Base-by-base conservation (phyloP, 176 grass and related monocot species). In the Lolium perenne region DNA sequence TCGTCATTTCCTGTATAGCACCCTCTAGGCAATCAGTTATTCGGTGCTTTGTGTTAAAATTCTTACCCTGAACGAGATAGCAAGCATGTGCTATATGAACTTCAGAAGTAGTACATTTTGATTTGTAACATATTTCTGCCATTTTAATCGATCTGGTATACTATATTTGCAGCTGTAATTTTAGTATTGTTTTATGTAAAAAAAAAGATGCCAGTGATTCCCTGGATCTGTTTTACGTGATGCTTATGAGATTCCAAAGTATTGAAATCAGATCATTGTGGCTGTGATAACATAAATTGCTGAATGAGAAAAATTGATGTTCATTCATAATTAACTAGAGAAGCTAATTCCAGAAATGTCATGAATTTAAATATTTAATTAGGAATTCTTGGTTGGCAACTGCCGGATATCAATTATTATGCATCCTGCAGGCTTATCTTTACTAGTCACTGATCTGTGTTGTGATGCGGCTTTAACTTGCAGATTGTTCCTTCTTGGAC, bases 401-500 rank as follows among this genome's bases (percentile, higher is more conserved):
- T 14, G 66, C 8, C 41, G 47, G 56, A 32, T 73, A 15, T 21
- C 6, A 17, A 56, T 8, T 18, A 20, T 5, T 7, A 20, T 83
- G 22, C 20, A 8, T 74, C 23, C 25, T 48, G 47, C 35, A 79
- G 35, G 29, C 25, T 48, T 78, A 66, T 8, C 1, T 63, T 51
- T 63, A 54, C 14, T 26, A 57, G 51, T 17, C 69, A 56, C 49
- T 88, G 16, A 82, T 54, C 18, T 75, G 48, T 32, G 69, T 61
- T 48, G 46, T 16, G 56, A 38, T 61, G 67, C 90, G 26, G 29
- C 86, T 83, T 76, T 66, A 10, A 85, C 83, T 74, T 71, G 75
- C 86, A 98, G 96, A 65, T 74, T 98, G 63, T 98, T 98, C 76
- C 92, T 98, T 82, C 94, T 95, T 80, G 93, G 96, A 54, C 96